These are phyloP conservation scores for Gillenia trifoliata DNA, from an alignment of 306 rosid genomes.

Conservation along the genomic window DNA sequence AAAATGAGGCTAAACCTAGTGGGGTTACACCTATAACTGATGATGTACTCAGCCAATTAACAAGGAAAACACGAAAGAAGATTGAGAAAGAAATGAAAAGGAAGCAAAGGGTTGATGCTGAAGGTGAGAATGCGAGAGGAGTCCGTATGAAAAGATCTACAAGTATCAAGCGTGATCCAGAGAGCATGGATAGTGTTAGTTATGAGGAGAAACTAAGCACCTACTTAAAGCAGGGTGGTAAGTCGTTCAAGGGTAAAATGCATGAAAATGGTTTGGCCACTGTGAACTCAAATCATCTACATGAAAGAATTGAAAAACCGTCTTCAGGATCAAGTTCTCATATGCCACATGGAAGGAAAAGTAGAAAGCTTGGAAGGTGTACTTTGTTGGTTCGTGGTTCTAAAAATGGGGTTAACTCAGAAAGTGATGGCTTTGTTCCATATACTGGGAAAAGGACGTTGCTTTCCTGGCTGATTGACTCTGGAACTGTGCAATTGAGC, in stretches of 20 bases:
- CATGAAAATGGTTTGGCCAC: slow-evolving; percentile 47
- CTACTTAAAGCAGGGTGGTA: slow-evolving; percentile 73
- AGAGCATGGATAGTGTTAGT: slow-evolving; percentile 64
- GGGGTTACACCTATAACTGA: slow-evolving; percentile 68
- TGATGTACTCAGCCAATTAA: slow-evolving; percentile 80
- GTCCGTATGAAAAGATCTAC: slow-evolving; percentile 34
- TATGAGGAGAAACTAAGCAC: slow-evolving; percentile 81
- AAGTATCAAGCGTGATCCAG: slow-evolving; percentile 43
- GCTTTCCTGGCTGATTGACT: slow-evolving; percentile 92
- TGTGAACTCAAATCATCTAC: slow-evolving; percentile 39
- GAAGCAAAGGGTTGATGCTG: slow-evolving; percentile 49
- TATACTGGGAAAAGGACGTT: slow-evolving; percentile 85
- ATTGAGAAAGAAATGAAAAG: slow-evolving; percentile 79
- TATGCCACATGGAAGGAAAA: slow-evolving; percentile 59
- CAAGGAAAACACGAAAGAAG: slow-evolving; percentile 92
- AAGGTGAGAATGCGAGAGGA: slow-evolving; percentile 53
- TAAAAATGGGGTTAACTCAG: slow-evolving; percentile 59
- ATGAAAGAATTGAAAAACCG: slow-evolving; percentile 37
- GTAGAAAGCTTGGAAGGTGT: slow-evolving; percentile 72
- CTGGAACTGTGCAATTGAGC: slow-evolving; percentile 69
- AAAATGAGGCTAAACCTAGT: slow-evolving; percentile 38
- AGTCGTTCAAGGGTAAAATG: slow-evolving; percentile 57
- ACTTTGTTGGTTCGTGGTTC: slow-evolving; percentile 79
- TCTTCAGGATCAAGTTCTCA: slow-evolving; percentile 48
- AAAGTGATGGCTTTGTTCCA: slow-evolving; percentile 82